Conservation (phyloP, 2,329 filamentous ascomycete genomes). For the Diaporthe vexans region DNA sequence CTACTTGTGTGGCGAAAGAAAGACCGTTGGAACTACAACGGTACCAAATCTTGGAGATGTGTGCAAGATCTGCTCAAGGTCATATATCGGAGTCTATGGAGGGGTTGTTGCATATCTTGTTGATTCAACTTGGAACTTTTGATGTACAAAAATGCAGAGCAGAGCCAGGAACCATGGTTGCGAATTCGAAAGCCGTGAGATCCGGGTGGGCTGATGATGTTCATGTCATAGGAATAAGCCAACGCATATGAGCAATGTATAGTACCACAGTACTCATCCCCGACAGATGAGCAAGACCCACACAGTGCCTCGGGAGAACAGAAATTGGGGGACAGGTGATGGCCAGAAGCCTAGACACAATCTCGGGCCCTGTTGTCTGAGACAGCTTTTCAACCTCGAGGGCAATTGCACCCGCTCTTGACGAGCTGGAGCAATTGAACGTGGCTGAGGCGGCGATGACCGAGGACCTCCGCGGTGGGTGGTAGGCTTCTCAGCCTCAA, state of each 20-base stretch:
- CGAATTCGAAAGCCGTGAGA: not conserved
- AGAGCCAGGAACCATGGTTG: not conserved
- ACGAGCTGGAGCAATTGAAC: not conserved
- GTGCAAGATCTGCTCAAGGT: not conserved
- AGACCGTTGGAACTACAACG: not conserved
- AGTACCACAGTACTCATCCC: not conserved
- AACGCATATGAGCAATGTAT: constrained; percentile 4
- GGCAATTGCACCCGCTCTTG: not conserved
- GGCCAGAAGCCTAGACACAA: constrained; percentile 1
- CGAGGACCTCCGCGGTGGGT: not conserved
- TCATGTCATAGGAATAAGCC: not conserved
- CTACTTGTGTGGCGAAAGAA: not conserved
- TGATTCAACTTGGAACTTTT: not conserved
- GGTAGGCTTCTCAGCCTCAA: not conserved
- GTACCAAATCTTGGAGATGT: not conserved
- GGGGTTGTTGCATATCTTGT: not conserved
- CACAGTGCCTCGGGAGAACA: not conserved
- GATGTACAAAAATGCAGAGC: not conserved
- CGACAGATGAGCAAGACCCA: not conserved
- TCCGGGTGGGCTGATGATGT: constrained; percentile 4
- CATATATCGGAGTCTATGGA: not conserved
- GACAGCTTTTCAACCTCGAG: constrained; percentile 9
- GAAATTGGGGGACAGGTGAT: constrained; percentile 22
- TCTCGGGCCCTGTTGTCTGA: constrained; percentile 18
- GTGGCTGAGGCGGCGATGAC: not conserved